These are phyloP conservation scores for Fusarium acutatum DNA, from an alignment of 2,329 filamentous ascomycete species.

Conservation along the genomic window DNA sequence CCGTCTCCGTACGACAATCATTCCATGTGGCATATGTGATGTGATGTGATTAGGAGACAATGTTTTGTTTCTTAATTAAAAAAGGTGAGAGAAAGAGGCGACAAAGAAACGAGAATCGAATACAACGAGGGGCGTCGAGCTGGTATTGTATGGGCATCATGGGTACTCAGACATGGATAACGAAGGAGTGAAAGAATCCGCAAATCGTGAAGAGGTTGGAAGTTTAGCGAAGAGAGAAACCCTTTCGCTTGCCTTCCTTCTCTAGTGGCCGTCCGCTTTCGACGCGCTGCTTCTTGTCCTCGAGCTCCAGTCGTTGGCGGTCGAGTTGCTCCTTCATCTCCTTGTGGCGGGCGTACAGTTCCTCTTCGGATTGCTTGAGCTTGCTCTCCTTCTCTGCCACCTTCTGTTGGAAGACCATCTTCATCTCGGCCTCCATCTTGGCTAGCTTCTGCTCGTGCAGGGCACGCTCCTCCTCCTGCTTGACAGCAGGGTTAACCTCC, in stretches of 20 bases:
- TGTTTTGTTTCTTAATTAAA: conserved; percentile 50
- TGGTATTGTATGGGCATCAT: conserved; percentile 69
- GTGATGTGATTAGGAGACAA: conserved; percentile 46
- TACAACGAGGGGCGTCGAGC: conserved; percentile 62
- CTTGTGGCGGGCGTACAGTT: conserved; percentile 95
- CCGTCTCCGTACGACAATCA: conserved; percentile 45
- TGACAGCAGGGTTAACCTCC: conserved; percentile 99
- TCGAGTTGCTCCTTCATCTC: conserved; percentile 99
- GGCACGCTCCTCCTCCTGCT: conserved; percentile 98
- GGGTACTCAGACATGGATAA: conserved; percentile 65
- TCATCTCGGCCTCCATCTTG: conserved; percentile 99
- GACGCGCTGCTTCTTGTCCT: conserved; percentile 97
- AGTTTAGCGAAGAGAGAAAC: conserved; percentile 93
- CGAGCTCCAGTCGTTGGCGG: conserved; percentile 90
- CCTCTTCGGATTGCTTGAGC: conserved; percentile 98
- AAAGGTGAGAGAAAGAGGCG: conserved; percentile 48
- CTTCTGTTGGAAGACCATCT: conserved; percentile 99
- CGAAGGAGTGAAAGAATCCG: conserved; percentile 46
- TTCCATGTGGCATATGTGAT: conserved; percentile 46
- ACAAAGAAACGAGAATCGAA: conserved; percentile 55
- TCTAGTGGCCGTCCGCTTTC: conserved; percentile 96
- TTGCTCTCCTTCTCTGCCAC: conserved; percentile 99
- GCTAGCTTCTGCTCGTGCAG: conserved; percentile 99
- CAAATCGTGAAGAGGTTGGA: conserved; percentile 32
- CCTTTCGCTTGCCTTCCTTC: conserved; percentile 99